A percentile compares a stretch with the other conserved stretches of the same genome.
Conservation (phyloP, 345 rosid species). For the Acer negundo region DNA sequence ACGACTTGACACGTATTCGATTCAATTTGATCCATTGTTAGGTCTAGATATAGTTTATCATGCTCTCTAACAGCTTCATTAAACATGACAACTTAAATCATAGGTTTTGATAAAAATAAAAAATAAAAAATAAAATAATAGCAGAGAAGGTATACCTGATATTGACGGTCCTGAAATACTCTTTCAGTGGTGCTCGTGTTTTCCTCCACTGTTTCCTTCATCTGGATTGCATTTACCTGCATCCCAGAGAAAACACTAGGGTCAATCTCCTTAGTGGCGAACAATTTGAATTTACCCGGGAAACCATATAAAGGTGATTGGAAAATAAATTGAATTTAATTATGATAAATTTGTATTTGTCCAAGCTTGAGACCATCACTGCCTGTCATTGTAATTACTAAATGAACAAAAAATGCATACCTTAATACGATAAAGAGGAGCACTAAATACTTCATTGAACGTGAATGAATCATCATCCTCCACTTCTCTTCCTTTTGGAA, state of each 20-base stretch:
- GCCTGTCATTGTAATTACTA: not conserved
- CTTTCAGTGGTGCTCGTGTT: constrained; percentile 95
- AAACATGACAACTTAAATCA: not conserved
- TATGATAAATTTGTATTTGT: not conserved
- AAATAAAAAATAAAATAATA: not conserved
- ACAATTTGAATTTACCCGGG: not conserved
- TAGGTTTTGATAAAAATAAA: not conserved
- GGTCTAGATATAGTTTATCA: too few relatives aligned
- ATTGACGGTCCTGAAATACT: constrained; percentile 98
- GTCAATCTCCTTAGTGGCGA: not conserved
- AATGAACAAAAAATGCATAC: constrained; percentile 25
- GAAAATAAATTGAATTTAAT: not conserved
- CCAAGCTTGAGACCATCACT: not conserved
- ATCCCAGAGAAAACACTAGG: constrained; percentile 18
- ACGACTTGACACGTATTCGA: too few relatives aligned
- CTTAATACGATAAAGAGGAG: constrained; percentile 89
- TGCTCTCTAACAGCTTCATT: not conserved
- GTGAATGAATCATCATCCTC: constrained; percentile 85
- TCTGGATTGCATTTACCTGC: constrained; percentile 98
- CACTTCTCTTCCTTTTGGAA: constrained; percentile 93
- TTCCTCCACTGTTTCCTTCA: constrained; percentile 99
- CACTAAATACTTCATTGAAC: constrained; percentile 80
- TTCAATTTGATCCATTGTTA: too few relatives aligned
- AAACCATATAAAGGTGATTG: not conserved
- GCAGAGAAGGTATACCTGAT: constrained; percentile 63